These are phyloP conservation scores for Glycine latifolia DNA, from an alignment of 306 rosid genomes.

Conservation along the genomic window DNA sequence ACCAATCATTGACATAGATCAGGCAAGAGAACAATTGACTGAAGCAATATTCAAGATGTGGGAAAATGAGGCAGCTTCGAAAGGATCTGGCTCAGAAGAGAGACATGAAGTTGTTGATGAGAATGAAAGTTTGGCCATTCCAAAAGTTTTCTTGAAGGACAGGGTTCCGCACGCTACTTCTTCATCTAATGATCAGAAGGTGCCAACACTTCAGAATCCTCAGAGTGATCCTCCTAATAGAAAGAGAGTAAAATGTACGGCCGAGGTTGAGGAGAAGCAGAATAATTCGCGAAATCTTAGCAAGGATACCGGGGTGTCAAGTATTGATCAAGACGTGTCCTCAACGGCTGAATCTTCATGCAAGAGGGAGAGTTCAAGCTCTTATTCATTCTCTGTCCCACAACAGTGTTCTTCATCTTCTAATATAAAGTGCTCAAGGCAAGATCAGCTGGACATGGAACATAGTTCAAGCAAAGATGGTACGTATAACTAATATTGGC, in stretches of 20 bases:
- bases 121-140: conserved; percentile 24
- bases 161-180: background rate
- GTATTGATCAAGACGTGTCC: conserved; percentile 38
- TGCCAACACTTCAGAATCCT: conserved; percentile 33
- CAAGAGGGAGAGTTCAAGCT: conserved; percentile 41
- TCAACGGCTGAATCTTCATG: conserved; percentile 41
- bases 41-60: conserved; percentile 81
- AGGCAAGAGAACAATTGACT: conserved; percentile 62
- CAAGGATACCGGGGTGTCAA: conserved; percentile 33
- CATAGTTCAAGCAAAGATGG: conserved; percentile 33
- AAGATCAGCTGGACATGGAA: conserved; percentile 13
- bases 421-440: background rate
- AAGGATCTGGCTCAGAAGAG: conserved; percentile 49
- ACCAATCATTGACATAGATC: conserved; percentile 12
- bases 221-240: conserved; percentile 27
- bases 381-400: conserved; percentile 36
- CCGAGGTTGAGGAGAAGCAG: background rate
- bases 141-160: conserved; percentile 41
- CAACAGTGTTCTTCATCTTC: conserved; percentile 42
- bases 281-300: conserved; percentile 6
- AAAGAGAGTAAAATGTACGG: conserved; percentile 19
- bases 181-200: conserved; percentile 37
- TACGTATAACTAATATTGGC: background rate
- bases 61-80: conserved; percentile 69
- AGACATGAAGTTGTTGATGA: conserved; percentile 35